Evolutionary conservation across 495 filamentous ascomycete genomes (phyloP).

Genomic region (Tuber magnatum): DNA sequence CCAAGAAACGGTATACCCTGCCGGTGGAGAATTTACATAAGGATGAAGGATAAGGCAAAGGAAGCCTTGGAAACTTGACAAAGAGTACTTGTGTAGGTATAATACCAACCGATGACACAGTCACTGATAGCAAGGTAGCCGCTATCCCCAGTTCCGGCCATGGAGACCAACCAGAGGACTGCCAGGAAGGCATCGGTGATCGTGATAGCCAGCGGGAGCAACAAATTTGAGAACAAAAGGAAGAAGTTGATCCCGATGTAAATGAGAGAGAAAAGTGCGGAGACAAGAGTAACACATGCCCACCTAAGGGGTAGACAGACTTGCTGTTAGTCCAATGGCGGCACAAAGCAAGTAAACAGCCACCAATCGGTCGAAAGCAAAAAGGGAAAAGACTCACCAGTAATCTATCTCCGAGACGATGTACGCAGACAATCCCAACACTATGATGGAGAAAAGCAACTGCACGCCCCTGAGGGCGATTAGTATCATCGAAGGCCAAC

Average conservation of each 20-base stretch:
- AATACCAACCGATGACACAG: conserved; percentile 7
- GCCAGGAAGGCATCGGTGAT: conserved; percentile 33
- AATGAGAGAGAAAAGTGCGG: conserved; percentile 23
- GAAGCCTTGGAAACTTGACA: conserved; percentile 21
- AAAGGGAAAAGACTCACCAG: conserved; percentile 19
- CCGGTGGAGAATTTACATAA: conserved; percentile 21
- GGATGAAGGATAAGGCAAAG: conserved; percentile 28
- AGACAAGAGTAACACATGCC: conserved; percentile 21
- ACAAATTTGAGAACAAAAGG: conserved; percentile 27
- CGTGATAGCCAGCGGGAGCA: conserved; percentile 34
- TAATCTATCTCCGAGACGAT: conserved; percentile 1
- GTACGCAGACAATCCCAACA: conserved; percentile 25
- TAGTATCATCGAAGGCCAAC: conserved; percentile 30
- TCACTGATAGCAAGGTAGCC: background rate
- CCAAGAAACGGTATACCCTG: background rate
- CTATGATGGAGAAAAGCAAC: conserved; percentile 20
- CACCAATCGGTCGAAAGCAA: background rate
- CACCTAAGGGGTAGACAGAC: conserved; percentile 15
- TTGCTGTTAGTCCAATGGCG: background rate
- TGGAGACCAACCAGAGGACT: conserved; percentile 31
- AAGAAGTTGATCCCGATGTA: conserved; percentile 26
- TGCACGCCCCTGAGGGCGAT: conserved; percentile 23
- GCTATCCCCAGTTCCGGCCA: conserved; percentile 24
- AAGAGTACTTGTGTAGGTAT: background rate
- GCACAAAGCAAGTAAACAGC: background rate